Percentiles rank a stretch among this genome's conserved stretches.
phyloP scores from a whole-genome alignment of 2,329 filamentous ascomycete genomes.

The Escovopsis weberi region DNA sequence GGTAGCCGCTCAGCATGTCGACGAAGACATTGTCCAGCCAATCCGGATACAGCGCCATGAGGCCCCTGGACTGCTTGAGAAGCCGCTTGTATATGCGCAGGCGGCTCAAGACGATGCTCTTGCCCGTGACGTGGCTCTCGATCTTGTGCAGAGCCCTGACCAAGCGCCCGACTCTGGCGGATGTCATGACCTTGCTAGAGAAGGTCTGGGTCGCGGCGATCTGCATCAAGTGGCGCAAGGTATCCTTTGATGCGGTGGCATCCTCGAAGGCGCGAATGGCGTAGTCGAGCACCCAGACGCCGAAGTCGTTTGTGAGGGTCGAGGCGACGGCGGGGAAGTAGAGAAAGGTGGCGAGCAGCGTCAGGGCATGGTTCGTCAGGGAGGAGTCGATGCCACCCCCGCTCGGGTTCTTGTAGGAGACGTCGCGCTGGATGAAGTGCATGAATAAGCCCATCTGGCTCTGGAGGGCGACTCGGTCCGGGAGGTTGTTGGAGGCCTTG shows the following conservation, averaged over 20 bases:
- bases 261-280: slow-evolving; percentile 62
- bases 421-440: slow-evolving; percentile 73
- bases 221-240: slow-evolving; percentile 67
- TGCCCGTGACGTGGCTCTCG: slow-evolving; percentile 60
- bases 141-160: slow-evolving; percentile 58
- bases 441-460: slow-evolving; percentile 64
- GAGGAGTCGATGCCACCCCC: slow-evolving; percentile 45
- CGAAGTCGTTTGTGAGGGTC: slow-evolving; percentile 64
- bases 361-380: slow-evolving; percentile 63
- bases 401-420: slow-evolving; percentile 44
- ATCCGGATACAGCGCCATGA: slow-evolving; percentile 56
- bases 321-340: slow-evolving; percentile 57
- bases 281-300: slow-evolving; percentile 65
- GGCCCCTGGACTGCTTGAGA: slow-evolving; percentile 50
- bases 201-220: slow-evolving; percentile 73
- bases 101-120: slow-evolving; percentile 64
- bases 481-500: slow-evolving; percentile 69
- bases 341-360: slow-evolving; percentile 62
- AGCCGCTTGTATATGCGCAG: slow-evolving; percentile 68
- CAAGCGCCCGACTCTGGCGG: slow-evolving; percentile 54
- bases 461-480: slow-evolving; percentile 56
- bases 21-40: slow-evolving; percentile 77
- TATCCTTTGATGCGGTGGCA: slow-evolving; percentile 53
- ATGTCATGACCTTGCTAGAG: slow-evolving; percentile 55
- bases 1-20: slow-evolving; percentile 64